Percentiles rank a stretch among this genome's conserved stretches.
phyloP scores from a whole-genome alignment of 108 stramenopile genomes.

The Mediolabrus comicus region DNA sequence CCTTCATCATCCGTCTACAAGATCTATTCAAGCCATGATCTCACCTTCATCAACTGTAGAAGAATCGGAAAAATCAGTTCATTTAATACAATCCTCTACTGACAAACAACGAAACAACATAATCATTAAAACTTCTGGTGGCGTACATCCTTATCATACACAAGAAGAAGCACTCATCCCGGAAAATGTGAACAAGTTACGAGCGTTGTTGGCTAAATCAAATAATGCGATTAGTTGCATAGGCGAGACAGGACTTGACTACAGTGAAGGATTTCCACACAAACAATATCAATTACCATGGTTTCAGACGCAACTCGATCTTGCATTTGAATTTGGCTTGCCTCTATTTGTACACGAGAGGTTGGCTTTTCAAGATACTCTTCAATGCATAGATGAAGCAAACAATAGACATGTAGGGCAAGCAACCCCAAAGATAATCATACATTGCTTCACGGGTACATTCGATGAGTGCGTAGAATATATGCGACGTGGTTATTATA shows the following conservation, averaged over 20 bases:
- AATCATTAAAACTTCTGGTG: slow-evolving; percentile 54
- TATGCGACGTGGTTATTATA: slow-evolving; percentile 67
- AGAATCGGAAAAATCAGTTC: slow-evolving; percentile 44
- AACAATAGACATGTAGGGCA: slow-evolving; percentile 31
- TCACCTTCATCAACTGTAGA: slow-evolving; percentile 73
- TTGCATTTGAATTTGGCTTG: slow-evolving; percentile 59
- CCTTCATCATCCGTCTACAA: slow-evolving; percentile 40
- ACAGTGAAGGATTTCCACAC: slow-evolving; percentile 75
- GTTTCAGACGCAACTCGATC: slow-evolving; percentile 63
- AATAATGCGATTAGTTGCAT: slow-evolving; percentile 51
- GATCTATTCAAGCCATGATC: slow-evolving; percentile 55
- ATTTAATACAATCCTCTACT: slow-evolving; percentile 19
- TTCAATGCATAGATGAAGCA: slow-evolving; percentile 53
- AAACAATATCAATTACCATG: slow-evolving; percentile 55
- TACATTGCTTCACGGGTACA: slow-evolving; percentile 88
- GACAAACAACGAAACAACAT: slow-evolving; percentile 24
- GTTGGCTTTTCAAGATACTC: slow-evolving; percentile 64
- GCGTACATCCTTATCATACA: slow-evolving; percentile 82
- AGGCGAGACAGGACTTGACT: slow-evolving; percentile 81
- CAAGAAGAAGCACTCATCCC: slow-evolving; percentile 23
- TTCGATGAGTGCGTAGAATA: slow-evolving; percentile 60
- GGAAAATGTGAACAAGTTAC: slow-evolving; percentile 7
- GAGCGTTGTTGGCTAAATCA: slow-evolving; percentile 12
- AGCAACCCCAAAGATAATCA: slow-evolving; percentile 52
- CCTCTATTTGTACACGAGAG: slow-evolving; percentile 84